A percentile compares a stretch with the other conserved stretches of the same genome.
phyloP scores from a whole-genome alignment of 208 protist genomes.

The Wallacemonas rigidus region DNA sequence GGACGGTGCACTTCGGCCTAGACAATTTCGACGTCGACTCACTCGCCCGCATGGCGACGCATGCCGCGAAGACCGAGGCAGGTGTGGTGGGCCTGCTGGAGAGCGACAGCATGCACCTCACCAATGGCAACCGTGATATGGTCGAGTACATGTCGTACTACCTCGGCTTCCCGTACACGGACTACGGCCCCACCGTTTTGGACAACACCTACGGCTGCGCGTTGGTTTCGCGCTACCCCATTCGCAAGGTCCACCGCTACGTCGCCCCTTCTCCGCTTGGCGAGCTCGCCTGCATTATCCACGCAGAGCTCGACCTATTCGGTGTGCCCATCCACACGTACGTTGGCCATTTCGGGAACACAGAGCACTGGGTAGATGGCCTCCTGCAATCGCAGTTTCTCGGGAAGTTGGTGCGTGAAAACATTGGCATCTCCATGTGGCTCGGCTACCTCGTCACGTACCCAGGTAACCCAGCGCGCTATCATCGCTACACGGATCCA shows the following conservation, averaged over 20 bases:
- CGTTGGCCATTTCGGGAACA: constrained; percentile 86
- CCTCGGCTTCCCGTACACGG: constrained; percentile 71
- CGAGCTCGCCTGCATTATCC: constrained; percentile 70
- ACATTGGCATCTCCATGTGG: constrained; percentile 70
- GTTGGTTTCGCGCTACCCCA: constrained; percentile 77
- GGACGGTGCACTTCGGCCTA: constrained; percentile 79
- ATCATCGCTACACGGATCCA: constrained; percentile 56
- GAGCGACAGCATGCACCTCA: constrained; percentile 74
- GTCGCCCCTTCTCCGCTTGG: constrained; percentile 74
- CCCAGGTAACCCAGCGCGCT: constrained; percentile 48
- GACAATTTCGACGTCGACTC: constrained; percentile 84
- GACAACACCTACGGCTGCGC: constrained; percentile 87
- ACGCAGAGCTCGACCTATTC: constrained; percentile 72
- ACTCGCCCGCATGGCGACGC: constrained; percentile 48
- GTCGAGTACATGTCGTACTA: constrained; percentile 80
- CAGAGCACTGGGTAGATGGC: constrained; percentile 82
- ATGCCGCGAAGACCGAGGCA: constrained; percentile 44
- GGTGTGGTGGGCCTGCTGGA: constrained; percentile 72
- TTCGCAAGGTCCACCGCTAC: constrained; percentile 63
- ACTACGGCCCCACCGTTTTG: constrained; percentile 73
- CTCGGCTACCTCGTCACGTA: constrained; percentile 83
- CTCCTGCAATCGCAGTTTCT: constrained; percentile 85
- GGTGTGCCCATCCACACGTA: constrained; percentile 67
- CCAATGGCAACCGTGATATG: constrained; percentile 75
- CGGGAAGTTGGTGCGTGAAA: constrained; percentile 39